These are phyloP conservation scores for Capsaspora owczarzaki DNA, from an alignment of 78 protist species.

Conservation along the genomic window DNA sequence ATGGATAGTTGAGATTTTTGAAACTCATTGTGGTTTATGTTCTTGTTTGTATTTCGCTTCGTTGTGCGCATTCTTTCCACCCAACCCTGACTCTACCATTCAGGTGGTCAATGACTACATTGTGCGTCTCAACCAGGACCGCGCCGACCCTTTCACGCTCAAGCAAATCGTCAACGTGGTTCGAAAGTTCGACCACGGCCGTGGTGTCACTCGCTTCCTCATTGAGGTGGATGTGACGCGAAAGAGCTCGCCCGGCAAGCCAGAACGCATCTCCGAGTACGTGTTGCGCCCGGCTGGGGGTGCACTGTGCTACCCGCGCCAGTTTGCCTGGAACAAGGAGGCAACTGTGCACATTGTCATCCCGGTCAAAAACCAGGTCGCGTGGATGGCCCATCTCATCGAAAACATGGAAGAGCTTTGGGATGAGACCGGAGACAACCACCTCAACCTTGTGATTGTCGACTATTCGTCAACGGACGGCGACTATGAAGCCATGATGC, in stretches of 20 bases:
- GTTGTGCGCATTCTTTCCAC: too few species aligned
- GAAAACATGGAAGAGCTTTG: not conserved
- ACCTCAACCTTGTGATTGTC: not conserved
- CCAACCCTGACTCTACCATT: too few species aligned
- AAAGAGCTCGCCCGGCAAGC: not conserved
- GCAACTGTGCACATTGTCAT: conserved; percentile 9
- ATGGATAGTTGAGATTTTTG: too few species aligned
- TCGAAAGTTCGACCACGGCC: not conserved
- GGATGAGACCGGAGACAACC: not conserved
- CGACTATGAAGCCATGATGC: not conserved
- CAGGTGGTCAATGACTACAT: not conserved
- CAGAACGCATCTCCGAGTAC: not conserved
- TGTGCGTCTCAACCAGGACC: not conserved
- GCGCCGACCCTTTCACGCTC: not conserved
- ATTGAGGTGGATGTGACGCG: not conserved
- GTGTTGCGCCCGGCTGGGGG: not conserved
- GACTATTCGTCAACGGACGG: not conserved
- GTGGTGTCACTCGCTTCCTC: not conserved
- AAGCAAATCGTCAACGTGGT: not conserved
- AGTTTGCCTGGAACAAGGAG: not conserved
- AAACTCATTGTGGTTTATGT: too few species aligned
- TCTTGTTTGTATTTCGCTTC: too few species aligned
- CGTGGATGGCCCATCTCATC: not conserved
- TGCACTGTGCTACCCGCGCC: not conserved
- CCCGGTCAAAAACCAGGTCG: not conserved